Base-by-base conservation (phyloP, 805 yeast species). In the Hanseniaspora mollemarum region DNA sequence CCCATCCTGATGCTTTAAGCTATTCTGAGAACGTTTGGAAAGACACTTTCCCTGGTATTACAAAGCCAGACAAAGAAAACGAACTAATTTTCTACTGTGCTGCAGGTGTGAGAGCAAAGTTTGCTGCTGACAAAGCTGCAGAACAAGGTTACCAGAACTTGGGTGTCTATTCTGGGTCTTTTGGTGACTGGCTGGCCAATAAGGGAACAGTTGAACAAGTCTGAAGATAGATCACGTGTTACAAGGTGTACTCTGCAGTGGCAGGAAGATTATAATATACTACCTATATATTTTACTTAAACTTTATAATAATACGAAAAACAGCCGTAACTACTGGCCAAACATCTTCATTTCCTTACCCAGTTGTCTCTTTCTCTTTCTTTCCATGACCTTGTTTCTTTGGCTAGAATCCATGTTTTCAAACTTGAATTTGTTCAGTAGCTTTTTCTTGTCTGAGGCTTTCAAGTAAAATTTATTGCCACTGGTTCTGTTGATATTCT, bases 1-100 rank as follows among this genome's bases (percentile, higher is more conserved):
- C 92, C 4, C 77, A 88, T 12, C 97, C 97, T 0, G 95, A 95
- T 19, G 97, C 97, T 0, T 72, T 90, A 54, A 87, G 85, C 44
- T 74, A 90, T 45, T 67, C 80, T 1, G 73, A 75, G 5, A 94
- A 84, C 50, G 95, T 85, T 57, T 90, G 92, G 60, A 74, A 78
- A 59, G 84, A 83, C 33, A 71, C 77, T 43, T 87, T 88, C 68
- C 90, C 94, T 13, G 21, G 19, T n/a, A 80, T 87, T 60, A 72
- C 71, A 13, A 90, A 90, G 69, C 98, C 98, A 2, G 58, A 68
- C 6, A 65, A 70, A 43, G 80, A 78, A 46, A 77, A 83, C 61
- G 84, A 85, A 57, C 71, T 90, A 62, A 76, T 90, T 38, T 88
- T 90, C 67, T 88, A 88, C 69, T 90, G 98, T 67, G 77, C 83